Conservation (phyloP, 768 basidiomycete genomes). For the Boletus vermiculosoides region DNA sequence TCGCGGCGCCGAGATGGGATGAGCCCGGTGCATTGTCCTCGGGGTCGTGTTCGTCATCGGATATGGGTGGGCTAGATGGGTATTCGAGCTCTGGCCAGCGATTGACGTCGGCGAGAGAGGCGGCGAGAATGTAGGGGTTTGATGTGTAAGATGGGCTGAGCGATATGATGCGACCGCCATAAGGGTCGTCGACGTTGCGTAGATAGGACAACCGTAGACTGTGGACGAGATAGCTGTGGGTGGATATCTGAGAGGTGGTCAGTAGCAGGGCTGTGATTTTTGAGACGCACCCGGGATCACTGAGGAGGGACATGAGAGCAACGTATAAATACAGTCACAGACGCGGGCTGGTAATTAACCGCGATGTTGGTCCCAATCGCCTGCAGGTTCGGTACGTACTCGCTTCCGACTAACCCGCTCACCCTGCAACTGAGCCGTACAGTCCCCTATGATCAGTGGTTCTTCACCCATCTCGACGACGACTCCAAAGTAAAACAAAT, state of each 20-base stretch:
- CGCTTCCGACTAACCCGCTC: slow-evolving; percentile 1
- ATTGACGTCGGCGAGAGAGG: slow-evolving; percentile 73
- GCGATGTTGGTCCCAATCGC: slow-evolving; percentile 42
- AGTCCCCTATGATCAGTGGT: slow-evolving; percentile 79
- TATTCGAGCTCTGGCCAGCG: slow-evolving; percentile 83
- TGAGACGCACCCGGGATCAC: slow-evolving; percentile 54
- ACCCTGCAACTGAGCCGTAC: not conserved
- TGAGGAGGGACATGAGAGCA: slow-evolving; percentile 55
- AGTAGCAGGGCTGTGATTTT: not conserved
- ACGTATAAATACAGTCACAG: not conserved
- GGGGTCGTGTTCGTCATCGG: slow-evolving; percentile 61
- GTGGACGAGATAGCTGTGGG: slow-evolving; percentile 70
- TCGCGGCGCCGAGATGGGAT: not conserved
- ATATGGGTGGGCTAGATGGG: slow-evolving; percentile 68
- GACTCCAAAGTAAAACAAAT: slow-evolving; percentile 59
- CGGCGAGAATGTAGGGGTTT: slow-evolving; percentile 81
- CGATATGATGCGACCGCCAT: slow-evolving; percentile 77
- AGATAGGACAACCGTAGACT: slow-evolving; percentile 81
- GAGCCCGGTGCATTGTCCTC: slow-evolving; percentile 20
- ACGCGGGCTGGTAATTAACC: too few relatives aligned
- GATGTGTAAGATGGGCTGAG: slow-evolving; percentile 72
- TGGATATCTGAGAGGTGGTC: slow-evolving; percentile 1
- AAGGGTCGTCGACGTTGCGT: slow-evolving; percentile 85
- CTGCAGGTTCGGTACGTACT: slow-evolving; percentile 54
- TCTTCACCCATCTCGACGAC: slow-evolving; percentile 65